Evolutionary conservation across 108 stramenopile genomes (phyloP).

Genomic region (Pseudonitzschia multiseries): DNA sequence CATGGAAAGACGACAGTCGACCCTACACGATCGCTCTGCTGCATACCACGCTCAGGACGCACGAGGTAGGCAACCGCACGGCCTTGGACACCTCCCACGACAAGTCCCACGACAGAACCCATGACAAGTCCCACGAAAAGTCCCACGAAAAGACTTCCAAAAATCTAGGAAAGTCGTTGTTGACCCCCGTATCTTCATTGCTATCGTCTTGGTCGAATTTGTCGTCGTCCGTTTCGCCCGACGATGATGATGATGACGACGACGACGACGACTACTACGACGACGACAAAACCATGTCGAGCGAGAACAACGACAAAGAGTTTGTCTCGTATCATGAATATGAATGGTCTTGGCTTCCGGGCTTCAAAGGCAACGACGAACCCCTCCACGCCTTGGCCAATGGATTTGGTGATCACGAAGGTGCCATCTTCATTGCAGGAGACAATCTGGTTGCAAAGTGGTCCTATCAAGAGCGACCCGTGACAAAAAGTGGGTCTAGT

Average conservation of each 20-base stretch:
- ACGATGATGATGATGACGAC: too few species aligned
- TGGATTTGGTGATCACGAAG: conserved; percentile 76
- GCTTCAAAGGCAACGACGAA: conserved; percentile 88
- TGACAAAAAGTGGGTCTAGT: conserved; percentile 13
- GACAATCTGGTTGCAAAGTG: conserved; percentile 87
- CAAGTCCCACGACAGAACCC: conserved; percentile 1
- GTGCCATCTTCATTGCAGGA: conserved; percentile 89
- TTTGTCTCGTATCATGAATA: conserved; percentile 60
- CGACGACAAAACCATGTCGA: background rate
- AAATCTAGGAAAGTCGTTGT: background rate
- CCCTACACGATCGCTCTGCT: conserved; percentile 86
- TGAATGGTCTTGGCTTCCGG: conserved; percentile 95
- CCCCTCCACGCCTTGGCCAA: conserved; percentile 87
- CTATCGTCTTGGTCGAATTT: background rate
- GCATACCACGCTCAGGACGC: conserved; percentile 70
- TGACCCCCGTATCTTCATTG: background rate
- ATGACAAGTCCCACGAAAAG: background rate
- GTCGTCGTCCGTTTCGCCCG: background rate
- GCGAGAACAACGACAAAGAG: conserved; percentile 24
- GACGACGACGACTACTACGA: too few species aligned
- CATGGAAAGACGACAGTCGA: conserved; percentile 69
- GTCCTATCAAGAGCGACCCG: conserved; percentile 51
- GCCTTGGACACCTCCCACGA: background rate
- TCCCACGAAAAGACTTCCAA: conserved; percentile 3
- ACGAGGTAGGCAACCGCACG: conserved; percentile 18